Evolutionary conservation across 495 filamentous ascomycete genomes (phyloP), one percentile per base, ranked within the genome.

Genomic region (Hyaloscypha variabilis): DNA sequence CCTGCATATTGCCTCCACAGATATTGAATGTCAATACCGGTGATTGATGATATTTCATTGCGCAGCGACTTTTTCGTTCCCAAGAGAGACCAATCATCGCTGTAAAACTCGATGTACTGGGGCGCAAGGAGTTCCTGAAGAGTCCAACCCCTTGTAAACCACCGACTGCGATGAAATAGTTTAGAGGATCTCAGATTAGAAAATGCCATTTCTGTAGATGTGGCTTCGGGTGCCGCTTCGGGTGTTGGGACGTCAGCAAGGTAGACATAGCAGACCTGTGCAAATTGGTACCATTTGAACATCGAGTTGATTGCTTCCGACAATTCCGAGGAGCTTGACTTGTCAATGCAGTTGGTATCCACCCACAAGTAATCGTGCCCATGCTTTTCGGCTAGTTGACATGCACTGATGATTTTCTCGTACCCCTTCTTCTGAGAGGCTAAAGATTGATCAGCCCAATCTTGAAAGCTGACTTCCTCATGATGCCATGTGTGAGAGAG

Each of bases 341-440:
- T 74, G 57, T 74, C 68, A 54, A 72, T 81, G 55, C 78, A 80
- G 60, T 76, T 79, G 2, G 79, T 81, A 67, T 81, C 79, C 5
- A 81, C 63, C 79, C 78, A 81, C 0, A 71, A 61, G 64, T 73
- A 79, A 6, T 73, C 31, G 6, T 66, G 62, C 10, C 67, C 62
- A 30, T 69, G 60, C 6, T 24, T 14, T 1, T 26, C 5, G 8
- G 76, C 73, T 58, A 56, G 50, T 3, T 26, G 55, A 52, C 76
- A 77, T 46, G 34, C 64, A 0, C 39, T 14, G 6, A 55, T 2
- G 1, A 76, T 67, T 52, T 78, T 78, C 19, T 30, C 13, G 39
- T 67, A 75, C 0, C 76, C 76, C 23, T 24, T 13, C 28, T 60
- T 66, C 24, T 53, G 21, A 3, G 53, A 34, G 3, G 53, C 64